Percentiles rank a stretch among this genome's conserved stretches.
phyloP scores from a whole-genome alignment of 768 basidiomycete species.

The Megacollybia marginata region DNA sequence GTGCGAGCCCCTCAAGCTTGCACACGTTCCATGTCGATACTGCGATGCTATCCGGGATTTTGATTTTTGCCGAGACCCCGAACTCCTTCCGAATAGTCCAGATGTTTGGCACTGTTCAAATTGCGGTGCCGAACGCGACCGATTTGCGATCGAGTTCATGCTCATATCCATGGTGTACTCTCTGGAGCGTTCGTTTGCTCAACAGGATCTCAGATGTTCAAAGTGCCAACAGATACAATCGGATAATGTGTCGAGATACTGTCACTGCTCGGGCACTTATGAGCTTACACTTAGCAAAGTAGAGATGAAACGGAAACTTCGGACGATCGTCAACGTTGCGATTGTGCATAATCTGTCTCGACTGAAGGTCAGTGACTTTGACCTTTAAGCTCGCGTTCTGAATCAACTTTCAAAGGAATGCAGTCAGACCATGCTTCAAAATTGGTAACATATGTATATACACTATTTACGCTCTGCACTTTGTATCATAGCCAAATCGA shows the following conservation, averaged over 20 bases:
- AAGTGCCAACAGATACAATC: slow-evolving; percentile 90
- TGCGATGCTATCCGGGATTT: slow-evolving; percentile 86
- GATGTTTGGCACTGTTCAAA: slow-evolving; percentile 60
- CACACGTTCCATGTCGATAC: slow-evolving; percentile 81
- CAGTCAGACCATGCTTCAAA: no score
- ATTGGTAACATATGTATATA: no score
- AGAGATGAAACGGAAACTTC: slow-evolving; percentile 64
- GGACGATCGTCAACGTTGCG: slow-evolving; percentile 80
- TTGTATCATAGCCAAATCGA: no score
- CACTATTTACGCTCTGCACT: no score
- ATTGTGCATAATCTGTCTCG: slow-evolving; percentile 62
- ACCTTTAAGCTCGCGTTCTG: no score
- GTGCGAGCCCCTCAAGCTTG: slow-evolving; percentile 78
- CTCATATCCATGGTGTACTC: slow-evolving; percentile 70
- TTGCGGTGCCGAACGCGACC: slow-evolving; percentile 85
- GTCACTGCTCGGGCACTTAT: slow-evolving; percentile 84
- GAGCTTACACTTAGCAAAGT: slow-evolving; percentile 63
- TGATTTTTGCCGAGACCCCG: slow-evolving; percentile 91
- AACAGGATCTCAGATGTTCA: slow-evolving; percentile 84
- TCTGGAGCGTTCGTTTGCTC: slow-evolving; percentile 68
- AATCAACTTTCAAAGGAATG: no score
- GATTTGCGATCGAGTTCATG: slow-evolving; percentile 78
- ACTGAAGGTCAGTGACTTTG: slow-evolving; percentile 43
- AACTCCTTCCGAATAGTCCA: slow-evolving; percentile 57
- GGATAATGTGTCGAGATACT: slow-evolving; percentile 80